Conservation (phyloP, 106 monocot species). For the Phalaenopsis aphrodite region DNA sequence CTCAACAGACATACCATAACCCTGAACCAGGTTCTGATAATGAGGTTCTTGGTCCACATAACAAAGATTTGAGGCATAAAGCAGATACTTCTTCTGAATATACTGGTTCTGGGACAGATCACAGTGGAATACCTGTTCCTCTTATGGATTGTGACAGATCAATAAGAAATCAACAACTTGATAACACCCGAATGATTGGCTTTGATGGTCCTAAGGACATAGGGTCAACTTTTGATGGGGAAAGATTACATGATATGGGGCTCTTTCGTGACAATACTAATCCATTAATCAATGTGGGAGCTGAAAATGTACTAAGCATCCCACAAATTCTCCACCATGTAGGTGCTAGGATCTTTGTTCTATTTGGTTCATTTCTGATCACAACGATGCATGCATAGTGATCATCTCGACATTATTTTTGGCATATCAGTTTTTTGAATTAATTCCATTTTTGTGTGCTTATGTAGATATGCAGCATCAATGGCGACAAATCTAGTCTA, state of each 20-base stretch:
- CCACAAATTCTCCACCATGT: conserved; percentile 91
- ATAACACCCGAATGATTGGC: conserved; percentile 33
- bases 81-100: conserved; percentile 15
- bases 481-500: conserved; percentile 38
- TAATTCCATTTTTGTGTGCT: conserved; percentile 53
- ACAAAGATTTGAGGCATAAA: conserved; percentile 26
- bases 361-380: background rate
- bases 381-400: no score
- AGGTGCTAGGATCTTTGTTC: background rate
- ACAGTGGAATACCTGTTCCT: conserved; percentile 31
- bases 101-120: conserved; percentile 22
- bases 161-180: conserved; percentile 36
- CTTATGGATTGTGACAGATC: conserved; percentile 39
- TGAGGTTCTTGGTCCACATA: conserved; percentile 23
- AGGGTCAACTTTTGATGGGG: conserved; percentile 13
- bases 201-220: conserved; percentile 35
- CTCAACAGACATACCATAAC: conserved; percentile 28
- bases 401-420: no score
- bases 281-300: conserved; percentile 21
- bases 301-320: conserved; percentile 62
- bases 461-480: conserved; percentile 59
- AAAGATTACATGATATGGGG: conserved; percentile 32
- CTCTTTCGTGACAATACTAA: conserved; percentile 21
- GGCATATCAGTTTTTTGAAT: no score
- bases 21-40: conserved; percentile 29